Evolutionary conservation across 345 rosid genomes (phyloP), one percentile per base, ranked within the genome.

Genomic region (Boechera stricta): DNA sequence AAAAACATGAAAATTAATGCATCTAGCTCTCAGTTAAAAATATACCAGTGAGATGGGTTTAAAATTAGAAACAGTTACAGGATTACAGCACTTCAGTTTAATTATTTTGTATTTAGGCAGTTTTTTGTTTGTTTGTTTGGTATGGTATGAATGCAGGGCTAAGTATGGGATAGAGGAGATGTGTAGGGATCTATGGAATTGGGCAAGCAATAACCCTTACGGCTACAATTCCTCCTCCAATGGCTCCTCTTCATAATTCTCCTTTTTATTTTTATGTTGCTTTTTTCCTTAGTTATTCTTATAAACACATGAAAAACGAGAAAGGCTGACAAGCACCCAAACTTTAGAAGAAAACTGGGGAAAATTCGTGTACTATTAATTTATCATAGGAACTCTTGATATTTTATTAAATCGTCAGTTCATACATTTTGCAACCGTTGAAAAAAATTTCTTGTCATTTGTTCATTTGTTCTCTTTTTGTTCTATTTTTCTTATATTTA

Each of bases 141-240:
- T 68, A 61, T 42, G 58, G 35, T 70, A 11, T 77, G 3, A 2
- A 63, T 79, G 82, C 90, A 95, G 99, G 84, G 90, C 98, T 31
- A 90, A 85, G 69, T 84, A 79, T 42, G 96, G 96, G 10, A 76
- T 95, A 5, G 94, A 88, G 38, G 98, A 95, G 74, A 92, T 95
- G 99, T 95, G 98, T 74, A 83, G 91, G 74, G 98, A 92, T 78
- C 96, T 86, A 58, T 92, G 98, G 98, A 89, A 89, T 78, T 92
- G 99, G 97, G 97, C 99, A 9, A 86, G 91, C 88, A 89, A 92
- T 79, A 92, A 95, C 74, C 97, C 99, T 13, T 87, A 92, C 62
- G 99, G 99, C 77, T 91, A 92, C 52, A 88, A 52, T 58, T 78
- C 93, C 42, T 59, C 90, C 49, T 53, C 75, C 41, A 76, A 76